A percentile compares a stretch with the other conserved stretches of the same genome.
Conservation (phyloP, 257 asterid species). For the Striga asiatica region DNA sequence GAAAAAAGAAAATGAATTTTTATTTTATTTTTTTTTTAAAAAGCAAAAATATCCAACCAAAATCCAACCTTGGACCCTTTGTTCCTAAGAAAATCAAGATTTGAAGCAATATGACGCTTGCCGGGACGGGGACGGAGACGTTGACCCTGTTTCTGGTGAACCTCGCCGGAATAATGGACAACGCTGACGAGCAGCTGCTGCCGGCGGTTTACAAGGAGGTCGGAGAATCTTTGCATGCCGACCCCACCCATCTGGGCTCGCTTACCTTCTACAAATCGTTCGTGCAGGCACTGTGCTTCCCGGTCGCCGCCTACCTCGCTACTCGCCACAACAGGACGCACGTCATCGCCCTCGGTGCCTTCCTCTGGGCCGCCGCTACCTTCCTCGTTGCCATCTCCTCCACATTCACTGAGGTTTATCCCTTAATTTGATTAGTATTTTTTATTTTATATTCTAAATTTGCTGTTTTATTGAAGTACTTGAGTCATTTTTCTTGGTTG, state of each 20-base stretch:
- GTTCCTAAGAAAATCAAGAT: too few species aligned
- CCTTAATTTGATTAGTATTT: background rate
- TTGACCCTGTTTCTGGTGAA: slow-evolving; percentile 55
- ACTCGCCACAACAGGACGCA: slow-evolving; percentile 65
- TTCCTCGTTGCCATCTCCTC: slow-evolving; percentile 58
- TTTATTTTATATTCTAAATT: background rate
- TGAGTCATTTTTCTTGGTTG: too few species aligned
- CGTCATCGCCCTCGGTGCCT: slow-evolving; percentile 68
- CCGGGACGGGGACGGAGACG: slow-evolving; percentile 32
- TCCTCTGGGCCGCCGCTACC: slow-evolving; percentile 92
- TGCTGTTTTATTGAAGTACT: too few species aligned
- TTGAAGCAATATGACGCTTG: too few species aligned
- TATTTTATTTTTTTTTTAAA: too few species aligned
- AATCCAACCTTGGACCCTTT: too few species aligned
- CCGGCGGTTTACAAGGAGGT: slow-evolving; percentile 92
- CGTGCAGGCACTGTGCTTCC: slow-evolving; percentile 77
- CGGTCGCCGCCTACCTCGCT: slow-evolving; percentile 73
- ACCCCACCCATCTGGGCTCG: slow-evolving; percentile 76
- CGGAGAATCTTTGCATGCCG: slow-evolving; percentile 72
- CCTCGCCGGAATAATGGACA: slow-evolving; percentile 82
- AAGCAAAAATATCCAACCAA: too few species aligned
- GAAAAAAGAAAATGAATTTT: too few species aligned
- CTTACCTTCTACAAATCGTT: slow-evolving; percentile 68
- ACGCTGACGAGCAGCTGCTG: slow-evolving; percentile 75
- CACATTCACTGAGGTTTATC: slow-evolving; percentile 50